Conservation (phyloP, 2,329 filamentous ascomycete species). For the Ophioceras dolichostomum region DNA sequence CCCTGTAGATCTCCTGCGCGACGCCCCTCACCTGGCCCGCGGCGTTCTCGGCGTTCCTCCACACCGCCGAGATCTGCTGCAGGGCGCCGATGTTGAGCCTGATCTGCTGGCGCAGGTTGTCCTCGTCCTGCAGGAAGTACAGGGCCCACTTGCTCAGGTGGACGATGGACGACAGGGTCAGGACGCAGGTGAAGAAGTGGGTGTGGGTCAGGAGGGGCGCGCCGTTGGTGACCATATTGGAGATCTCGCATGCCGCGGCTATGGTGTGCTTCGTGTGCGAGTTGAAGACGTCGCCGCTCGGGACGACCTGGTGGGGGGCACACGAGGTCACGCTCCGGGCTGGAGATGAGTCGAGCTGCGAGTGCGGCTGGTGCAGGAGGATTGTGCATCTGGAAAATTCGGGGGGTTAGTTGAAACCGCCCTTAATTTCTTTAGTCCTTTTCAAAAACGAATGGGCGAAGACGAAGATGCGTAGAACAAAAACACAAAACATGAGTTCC, state of each 20-base stretch:
- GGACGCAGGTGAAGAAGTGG: constrained; percentile 72
- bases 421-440: constrained; percentile 9
- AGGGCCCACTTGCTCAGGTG: constrained; percentile 70
- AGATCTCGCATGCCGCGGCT: constrained; percentile 65
- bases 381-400: constrained; percentile 43
- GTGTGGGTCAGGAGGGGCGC: constrained; percentile 61
- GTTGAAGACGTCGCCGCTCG: constrained; percentile 40
- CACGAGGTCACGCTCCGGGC: constrained; percentile 51
- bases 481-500: no score
- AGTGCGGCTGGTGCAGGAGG: constrained; percentile 68
- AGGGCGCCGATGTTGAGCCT: constrained; percentile 68
- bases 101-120: constrained; percentile 61
- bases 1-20: constrained; percentile 60
- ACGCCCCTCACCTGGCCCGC: constrained; percentile 64
- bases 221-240: constrained; percentile 61
- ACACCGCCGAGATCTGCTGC: constrained; percentile 54
- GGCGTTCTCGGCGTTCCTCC: constrained; percentile 60
- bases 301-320: constrained; percentile 43
- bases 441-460: not conserved
- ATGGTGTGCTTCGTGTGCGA: constrained; percentile 71
- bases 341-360: constrained; percentile 55
- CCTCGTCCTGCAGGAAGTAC: constrained; percentile 49
- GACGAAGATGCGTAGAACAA: constrained; percentile 1
- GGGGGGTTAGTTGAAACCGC: constrained; percentile 7
- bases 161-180: constrained; percentile 68